Evolutionary conservation across 1,284 basidiomycete species (phyloP).

Genomic region (Vanrija sp.): DNA sequence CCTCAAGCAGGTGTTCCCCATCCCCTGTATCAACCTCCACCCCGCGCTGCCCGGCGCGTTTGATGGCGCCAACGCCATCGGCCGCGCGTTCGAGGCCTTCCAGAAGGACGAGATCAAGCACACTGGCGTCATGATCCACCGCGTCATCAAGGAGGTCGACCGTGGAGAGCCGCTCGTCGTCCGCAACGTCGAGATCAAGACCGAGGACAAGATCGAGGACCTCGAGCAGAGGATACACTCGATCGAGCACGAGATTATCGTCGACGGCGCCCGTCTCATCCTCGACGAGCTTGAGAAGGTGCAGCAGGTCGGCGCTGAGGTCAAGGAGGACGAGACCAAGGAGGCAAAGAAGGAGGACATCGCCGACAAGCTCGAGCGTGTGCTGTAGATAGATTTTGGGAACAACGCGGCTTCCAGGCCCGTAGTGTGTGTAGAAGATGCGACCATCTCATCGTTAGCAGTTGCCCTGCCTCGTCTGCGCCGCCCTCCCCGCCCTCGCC

Average conservation of each 20-base stretch:
- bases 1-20: conserved; percentile 47
- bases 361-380: neutral
- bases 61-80: conserved; percentile 86
- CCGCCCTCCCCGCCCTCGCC: neutral
- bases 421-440: too few species aligned
- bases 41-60: conserved; percentile 93
- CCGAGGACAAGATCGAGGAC: conserved; percentile 67
- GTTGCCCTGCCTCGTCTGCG: neutral
- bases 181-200: conserved; percentile 66
- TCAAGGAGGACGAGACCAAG: neutral
- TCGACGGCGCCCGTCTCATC: conserved; percentile 69
- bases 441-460: neutral
- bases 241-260: conserved; percentile 86
- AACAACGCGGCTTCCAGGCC: neutral
- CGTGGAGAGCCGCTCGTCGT: conserved; percentile 82
- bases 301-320: neutral
- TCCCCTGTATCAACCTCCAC: conserved; percentile 94
- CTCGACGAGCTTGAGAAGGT: conserved; percentile 53
- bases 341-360: neutral
- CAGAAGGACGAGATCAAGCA: conserved; percentile 69
- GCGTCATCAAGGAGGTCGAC: conserved; percentile 90
- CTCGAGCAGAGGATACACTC: conserved; percentile 77
- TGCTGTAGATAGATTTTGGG: neutral
- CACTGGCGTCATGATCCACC: conserved; percentile 91
- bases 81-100: conserved; percentile 84